A percentile compares a stretch with the other conserved stretches of the same genome.
Conservation (phyloP, 2,329 filamentous ascomycete genomes). For the Colletotrichum sp. region DNA sequence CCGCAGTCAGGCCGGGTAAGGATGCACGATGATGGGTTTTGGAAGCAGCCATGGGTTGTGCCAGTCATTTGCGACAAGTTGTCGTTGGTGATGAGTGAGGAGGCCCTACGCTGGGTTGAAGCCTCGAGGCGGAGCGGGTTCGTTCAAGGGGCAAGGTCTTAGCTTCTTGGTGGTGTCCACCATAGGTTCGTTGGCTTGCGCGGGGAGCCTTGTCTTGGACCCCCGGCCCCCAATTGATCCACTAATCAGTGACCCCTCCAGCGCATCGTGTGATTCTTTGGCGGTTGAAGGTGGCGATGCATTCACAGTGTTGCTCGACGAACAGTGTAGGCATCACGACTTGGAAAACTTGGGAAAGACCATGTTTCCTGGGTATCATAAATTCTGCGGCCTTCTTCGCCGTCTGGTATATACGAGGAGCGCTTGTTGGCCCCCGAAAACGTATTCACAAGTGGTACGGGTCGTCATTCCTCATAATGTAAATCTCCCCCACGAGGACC, state of each 20-base stretch:
- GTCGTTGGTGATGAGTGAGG: background rate
- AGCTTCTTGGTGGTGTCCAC: background rate
- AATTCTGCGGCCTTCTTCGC: too few relatives aligned
- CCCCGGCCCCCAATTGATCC: background rate
- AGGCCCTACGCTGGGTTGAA: background rate
- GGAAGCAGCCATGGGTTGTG: background rate
- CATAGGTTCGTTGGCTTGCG: background rate
- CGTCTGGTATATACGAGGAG: too few relatives aligned
- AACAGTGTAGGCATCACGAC: background rate
- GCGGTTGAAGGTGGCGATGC: background rate
- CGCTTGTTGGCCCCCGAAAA: background rate
- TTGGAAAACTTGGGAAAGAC: background rate
- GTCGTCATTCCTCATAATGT: slow-evolving; percentile 53
- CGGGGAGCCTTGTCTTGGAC: background rate
- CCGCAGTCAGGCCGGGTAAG: background rate
- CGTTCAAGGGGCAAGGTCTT: background rate
- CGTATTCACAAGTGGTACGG: slow-evolving; percentile 34
- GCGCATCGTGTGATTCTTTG: background rate
- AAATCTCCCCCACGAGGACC: slow-evolving; percentile 68
- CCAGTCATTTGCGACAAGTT: background rate
- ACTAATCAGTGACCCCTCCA: background rate
- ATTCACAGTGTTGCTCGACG: background rate
- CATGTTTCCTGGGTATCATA: background rate
- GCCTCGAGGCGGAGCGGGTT: background rate
- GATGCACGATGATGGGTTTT: background rate